Conservation (phyloP, 352 stramenopile species). For the Pilasporangium apinafurcum region DNA sequence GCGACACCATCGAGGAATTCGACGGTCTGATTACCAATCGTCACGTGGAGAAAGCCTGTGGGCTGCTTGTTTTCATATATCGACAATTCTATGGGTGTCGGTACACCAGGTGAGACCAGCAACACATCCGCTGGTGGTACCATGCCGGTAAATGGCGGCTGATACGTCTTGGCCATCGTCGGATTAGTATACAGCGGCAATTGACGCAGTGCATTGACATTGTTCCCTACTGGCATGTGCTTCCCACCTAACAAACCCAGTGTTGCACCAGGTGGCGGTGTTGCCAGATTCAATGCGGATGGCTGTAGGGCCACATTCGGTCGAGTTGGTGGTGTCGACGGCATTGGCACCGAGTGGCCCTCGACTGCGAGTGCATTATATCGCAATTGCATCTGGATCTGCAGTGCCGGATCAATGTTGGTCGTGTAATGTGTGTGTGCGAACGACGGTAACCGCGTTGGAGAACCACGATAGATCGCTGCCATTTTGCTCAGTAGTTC, state of each 20-base stretch:
- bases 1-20: slow-evolving; percentile 77
- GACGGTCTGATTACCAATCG: slow-evolving; percentile 73
- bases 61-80: slow-evolving; percentile 85
- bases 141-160: slow-evolving; percentile 29
- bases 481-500: slow-evolving; percentile 21
- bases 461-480: slow-evolving; percentile 62
- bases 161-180: slow-evolving; percentile 59
- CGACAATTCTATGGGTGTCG: slow-evolving; percentile 69
- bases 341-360: slow-evolving; percentile 34
- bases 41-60: slow-evolving; percentile 76
- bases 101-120: slow-evolving; percentile 57
- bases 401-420: slow-evolving; percentile 26
- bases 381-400: slow-evolving; percentile 52
- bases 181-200: slow-evolving; percentile 56
- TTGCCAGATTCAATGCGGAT: slow-evolving; percentile 8
- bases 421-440: slow-evolving; percentile 63
- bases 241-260: slow-evolving; percentile 19
- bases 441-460: slow-evolving; percentile 52
- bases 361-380: slow-evolving; percentile 42
- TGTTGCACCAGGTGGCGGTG: slow-evolving; percentile 28
- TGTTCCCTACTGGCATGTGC: slow-evolving; percentile 14
- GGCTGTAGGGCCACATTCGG: slow-evolving; percentile 1
- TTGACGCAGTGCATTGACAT: slow-evolving; percentile 2
- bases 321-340: slow-evolving; percentile 14
- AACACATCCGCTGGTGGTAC: slow-evolving; percentile 46